These are phyloP conservation scores for Aurantiochytrium sp. DNA, from an alignment of 108 stramenopile species.

Conservation along the genomic window DNA sequence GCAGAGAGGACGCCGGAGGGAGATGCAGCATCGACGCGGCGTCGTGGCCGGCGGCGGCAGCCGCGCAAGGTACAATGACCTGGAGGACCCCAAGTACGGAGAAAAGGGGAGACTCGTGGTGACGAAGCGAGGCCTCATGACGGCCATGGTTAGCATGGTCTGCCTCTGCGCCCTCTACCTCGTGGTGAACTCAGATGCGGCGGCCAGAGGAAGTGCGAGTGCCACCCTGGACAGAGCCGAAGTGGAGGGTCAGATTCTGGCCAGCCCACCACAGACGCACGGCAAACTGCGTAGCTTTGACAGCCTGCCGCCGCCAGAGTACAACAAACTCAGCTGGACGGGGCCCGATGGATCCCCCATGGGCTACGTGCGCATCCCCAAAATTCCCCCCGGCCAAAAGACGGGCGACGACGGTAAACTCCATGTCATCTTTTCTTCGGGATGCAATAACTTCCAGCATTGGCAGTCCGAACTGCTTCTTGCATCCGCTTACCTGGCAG, in stretches of 20 bases:
- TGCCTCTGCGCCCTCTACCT: background rate
- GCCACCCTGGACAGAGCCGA: too few species aligned
- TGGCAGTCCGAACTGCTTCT: background rate
- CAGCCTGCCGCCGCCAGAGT: background rate
- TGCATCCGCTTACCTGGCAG: background rate
- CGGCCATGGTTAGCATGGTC: background rate
- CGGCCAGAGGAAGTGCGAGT: background rate
- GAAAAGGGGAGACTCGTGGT: background rate
- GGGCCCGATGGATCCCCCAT: background rate
- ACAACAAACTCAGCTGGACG: background rate
- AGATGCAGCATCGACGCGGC: background rate
- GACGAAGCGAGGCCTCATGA: background rate
- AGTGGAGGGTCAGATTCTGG: background rate
- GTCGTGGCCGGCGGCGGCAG: background rate
- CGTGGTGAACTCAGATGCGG: background rate
- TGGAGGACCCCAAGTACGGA: constrained; percentile 12
- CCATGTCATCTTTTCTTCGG: background rate
- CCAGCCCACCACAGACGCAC: background rate
- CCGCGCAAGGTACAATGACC: background rate
- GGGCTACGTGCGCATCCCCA: background rate
- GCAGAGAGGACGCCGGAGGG: background rate
- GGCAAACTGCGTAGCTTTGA: background rate
- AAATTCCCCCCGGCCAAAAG: background rate
- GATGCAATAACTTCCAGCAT: constrained; percentile 12
- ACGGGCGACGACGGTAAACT: background rate